Evolutionary conservation across 2,329 filamentous ascomycete species (phyloP).

Genomic region (Epichloe amarillans): DNA sequence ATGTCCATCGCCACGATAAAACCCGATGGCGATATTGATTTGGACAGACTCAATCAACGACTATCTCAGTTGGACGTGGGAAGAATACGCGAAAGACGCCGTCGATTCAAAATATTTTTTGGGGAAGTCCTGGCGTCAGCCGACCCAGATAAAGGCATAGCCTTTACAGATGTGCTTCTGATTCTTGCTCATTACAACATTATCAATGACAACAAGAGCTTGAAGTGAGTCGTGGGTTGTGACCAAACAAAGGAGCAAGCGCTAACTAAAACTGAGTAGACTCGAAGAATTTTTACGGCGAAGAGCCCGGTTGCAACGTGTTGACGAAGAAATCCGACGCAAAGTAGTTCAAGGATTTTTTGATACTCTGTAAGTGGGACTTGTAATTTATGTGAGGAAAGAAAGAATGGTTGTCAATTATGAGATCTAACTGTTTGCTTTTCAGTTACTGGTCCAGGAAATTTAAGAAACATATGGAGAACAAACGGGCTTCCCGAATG

Average conservation of each 20-base stretch:
- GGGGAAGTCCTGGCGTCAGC: constrained; percentile 92
- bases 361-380: constrained; percentile 57
- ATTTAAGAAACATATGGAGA: constrained; percentile 64
- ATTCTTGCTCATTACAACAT: constrained; percentile 97
- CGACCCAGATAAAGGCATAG: constrained; percentile 77
- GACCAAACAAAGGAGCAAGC: not conserved
- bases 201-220: constrained; percentile 92
- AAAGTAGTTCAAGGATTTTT: constrained; percentile 91
- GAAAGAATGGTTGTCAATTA: not conserved
- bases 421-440: not conserved
- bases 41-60: constrained; percentile 61
- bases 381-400: too few species aligned
- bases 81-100: constrained; percentile 61
- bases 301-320: constrained; percentile 76
- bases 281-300: constrained; percentile 91
- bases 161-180: constrained; percentile 86
- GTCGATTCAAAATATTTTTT: constrained; percentile 86
- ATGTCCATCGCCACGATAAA: constrained; percentile 39
- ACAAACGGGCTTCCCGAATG: constrained; percentile 64
- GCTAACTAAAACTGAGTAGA: constrained; percentile 25
- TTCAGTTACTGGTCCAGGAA: constrained; percentile 64
- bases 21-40: constrained; percentile 49
- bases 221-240: constrained; percentile 43
- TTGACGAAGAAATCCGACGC: constrained; percentile 86
- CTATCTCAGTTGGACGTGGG: constrained; percentile 60